These are phyloP conservation scores for Planoprotostelium fungivorum DNA, from an alignment of 78 protist genomes.

Conservation along the genomic window DNA sequence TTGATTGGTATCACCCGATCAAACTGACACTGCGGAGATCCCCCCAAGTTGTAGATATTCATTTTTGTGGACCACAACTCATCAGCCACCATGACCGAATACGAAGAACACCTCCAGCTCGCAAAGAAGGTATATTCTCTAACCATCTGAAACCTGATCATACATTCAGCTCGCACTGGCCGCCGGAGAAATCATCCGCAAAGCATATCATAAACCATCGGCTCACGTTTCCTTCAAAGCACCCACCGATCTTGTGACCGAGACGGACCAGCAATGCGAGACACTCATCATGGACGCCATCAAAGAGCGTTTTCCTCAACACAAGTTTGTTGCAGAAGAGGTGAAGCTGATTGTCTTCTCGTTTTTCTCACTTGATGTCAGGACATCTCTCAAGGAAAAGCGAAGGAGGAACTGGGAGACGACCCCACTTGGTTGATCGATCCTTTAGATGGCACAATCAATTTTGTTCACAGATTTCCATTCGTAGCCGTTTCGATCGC, in stretches of 20 bases:
- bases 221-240: background rate
- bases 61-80: too few relatives aligned
- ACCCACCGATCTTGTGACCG: background rate
- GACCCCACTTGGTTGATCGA: constrained; percentile 84
- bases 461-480: constrained; percentile 75
- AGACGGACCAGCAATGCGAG: background rate
- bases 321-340: background rate
- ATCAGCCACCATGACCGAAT: too few relatives aligned
- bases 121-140: background rate
- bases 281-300: background rate
- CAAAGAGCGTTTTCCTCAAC: background rate
- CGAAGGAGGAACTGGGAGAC: constrained; percentile 18
- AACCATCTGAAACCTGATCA: too few relatives aligned
- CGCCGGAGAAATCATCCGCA: background rate
- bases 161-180: background rate
- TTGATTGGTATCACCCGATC: too few relatives aligned
- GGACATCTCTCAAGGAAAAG: background rate
- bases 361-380: background rate
- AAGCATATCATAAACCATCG: background rate
- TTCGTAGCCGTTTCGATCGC: constrained; percentile 60
- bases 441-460: constrained; percentile 91
- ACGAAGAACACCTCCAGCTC: background rate
- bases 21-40: too few relatives aligned
- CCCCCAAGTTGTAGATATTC: too few relatives aligned
- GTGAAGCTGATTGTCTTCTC: background rate